phyloP scores from a whole-genome alignment of 2,329 filamentous ascomycete species.

The Paecilomyces niveus region DNA sequence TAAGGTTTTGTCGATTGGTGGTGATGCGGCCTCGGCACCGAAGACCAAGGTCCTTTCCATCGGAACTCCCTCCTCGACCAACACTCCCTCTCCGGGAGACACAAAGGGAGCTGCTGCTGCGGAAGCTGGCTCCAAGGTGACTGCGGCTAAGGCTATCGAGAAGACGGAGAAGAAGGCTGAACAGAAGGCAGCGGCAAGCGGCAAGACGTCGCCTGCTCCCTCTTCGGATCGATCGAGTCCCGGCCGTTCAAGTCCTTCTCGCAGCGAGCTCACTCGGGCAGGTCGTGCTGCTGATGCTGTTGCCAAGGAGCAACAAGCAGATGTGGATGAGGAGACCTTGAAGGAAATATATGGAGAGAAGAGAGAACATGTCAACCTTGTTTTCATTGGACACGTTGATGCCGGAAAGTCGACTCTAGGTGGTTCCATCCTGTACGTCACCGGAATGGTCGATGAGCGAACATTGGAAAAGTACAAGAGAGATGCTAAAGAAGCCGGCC shows the following conservation, averaged over 20 bases:
- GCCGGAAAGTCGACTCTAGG: slow-evolving; percentile 96
- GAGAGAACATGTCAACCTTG: slow-evolving; percentile 75
- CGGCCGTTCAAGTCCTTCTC: slow-evolving; percentile 64
- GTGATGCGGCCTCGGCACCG: slow-evolving; percentile 43
- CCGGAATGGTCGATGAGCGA: slow-evolving; percentile 98
- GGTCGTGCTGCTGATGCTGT: slow-evolving; percentile 73
- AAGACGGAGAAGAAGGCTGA: slow-evolving; percentile 68
- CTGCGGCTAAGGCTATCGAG: slow-evolving; percentile 82
- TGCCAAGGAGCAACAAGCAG: slow-evolving; percentile 70
- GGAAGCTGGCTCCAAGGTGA: slow-evolving; percentile 71
- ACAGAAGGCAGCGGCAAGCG: slow-evolving; percentile 46
- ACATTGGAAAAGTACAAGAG: slow-evolving; percentile 97
- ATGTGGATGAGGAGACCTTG: slow-evolving; percentile 75
- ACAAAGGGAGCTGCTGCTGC: slow-evolving; percentile 42
- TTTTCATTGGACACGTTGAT: slow-evolving; percentile 97
- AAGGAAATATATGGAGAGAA: slow-evolving; percentile 92
- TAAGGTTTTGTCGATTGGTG: slow-evolving; percentile 56
- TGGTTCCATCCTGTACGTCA: slow-evolving; percentile 84
- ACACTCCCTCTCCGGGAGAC: slow-evolving; percentile 32
- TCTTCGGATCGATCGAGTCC: slow-evolving; percentile 82
- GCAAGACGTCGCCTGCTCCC: slow-evolving; percentile 71
- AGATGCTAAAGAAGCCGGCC: slow-evolving; percentile 90
- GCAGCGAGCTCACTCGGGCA: slow-evolving; percentile 49
- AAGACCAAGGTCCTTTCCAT: slow-evolving; percentile 75
- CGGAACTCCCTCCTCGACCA: slow-evolving; percentile 42